Evolutionary conservation across 192 early-diverging fungal species (phyloP), one percentile per base, ranked within the genome.

Genomic region (Cladochytrium replicatum): DNA sequence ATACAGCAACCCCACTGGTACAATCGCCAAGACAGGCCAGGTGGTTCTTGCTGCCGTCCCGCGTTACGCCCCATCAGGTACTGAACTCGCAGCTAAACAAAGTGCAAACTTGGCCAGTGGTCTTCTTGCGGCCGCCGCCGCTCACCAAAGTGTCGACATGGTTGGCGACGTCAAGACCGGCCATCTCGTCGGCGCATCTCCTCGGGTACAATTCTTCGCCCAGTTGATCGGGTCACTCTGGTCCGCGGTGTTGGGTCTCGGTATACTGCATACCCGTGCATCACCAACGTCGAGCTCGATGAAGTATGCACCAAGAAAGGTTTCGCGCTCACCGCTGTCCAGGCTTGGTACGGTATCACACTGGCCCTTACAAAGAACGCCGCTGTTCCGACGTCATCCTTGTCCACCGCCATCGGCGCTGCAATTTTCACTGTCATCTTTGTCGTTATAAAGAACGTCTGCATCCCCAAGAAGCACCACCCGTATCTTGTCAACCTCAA

Each of bases 151-250:
- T 7, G 83, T 79, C 51, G 85, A 88, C 45, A 63, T 86, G 55
- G 83, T 85, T 71, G 76, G 78, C 53, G 88, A 91, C 58, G 58
- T 91, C 30, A 91, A 91, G 50, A 91, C 88, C 4, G 88, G 88
- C 4, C 86, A 91, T 45, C 37, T 91, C 23, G 68, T 91, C 32
- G 73, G 75, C 25, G 88, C 88, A 7, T 85, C 84, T 0, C 88
- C 88, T 2, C 75, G 80, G 39, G 81, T 87, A 0, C 88, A 91
- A 61, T 91, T 91, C 66, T 72, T 74, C 46, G 88, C 80, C 4
- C 88, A 91, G 52, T 60, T 88, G 57, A 71, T 89, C 26, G 88
- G 88, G 1, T 83, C 84, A 31, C 58, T 88, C 24, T 74, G 82
- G 32, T 80, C 79, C 32, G 63, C 80, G 49, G 64, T 58, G 38